Evolutionary conservation across 805 yeast species (phyloP).

Genomic region (Nakazawaea populi): DNA sequence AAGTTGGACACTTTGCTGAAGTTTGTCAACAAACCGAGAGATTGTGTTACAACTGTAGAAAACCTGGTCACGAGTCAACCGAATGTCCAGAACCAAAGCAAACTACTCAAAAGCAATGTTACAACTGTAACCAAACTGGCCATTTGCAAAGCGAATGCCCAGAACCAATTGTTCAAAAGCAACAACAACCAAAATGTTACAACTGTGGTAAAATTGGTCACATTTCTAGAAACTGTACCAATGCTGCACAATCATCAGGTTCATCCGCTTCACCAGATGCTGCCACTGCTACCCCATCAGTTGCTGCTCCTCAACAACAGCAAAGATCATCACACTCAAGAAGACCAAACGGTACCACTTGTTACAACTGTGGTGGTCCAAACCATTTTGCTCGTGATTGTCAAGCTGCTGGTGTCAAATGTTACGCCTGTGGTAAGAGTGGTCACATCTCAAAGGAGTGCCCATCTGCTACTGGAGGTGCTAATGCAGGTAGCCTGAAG

Average conservation of each 20-base stretch:
- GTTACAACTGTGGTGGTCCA: slow-evolving; percentile 91
- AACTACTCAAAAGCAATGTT: slow-evolving; percentile 81
- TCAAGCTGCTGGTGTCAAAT: slow-evolving; percentile 63
- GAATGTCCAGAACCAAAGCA: slow-evolving; percentile 89
- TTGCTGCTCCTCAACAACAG: slow-evolving; percentile 17
- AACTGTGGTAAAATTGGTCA: slow-evolving; percentile 76
- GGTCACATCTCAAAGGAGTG: slow-evolving; percentile 91
- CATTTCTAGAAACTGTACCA: slow-evolving; percentile 70
- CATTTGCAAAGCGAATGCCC: slow-evolving; percentile 86
- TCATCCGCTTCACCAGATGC: slow-evolving; percentile 9
- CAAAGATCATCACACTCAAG: slow-evolving; percentile 16
- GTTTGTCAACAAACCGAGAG: slow-evolving; percentile 80
- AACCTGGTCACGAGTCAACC: slow-evolving; percentile 83
- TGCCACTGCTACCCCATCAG: slow-evolving; percentile 8
- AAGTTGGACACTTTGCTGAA: slow-evolving; percentile 86
- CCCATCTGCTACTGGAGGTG: slow-evolving; percentile 47
- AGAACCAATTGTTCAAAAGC: slow-evolving; percentile 42
- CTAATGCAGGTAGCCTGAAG: slow-evolving; percentile 35
- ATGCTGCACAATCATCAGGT: slow-evolving; percentile 25
- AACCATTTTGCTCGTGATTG: slow-evolving; percentile 93
- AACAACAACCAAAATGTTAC: slow-evolving; percentile 64
- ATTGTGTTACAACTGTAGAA: slow-evolving; percentile 88
- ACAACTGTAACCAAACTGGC: slow-evolving; percentile 88
- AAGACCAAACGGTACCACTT: slow-evolving; percentile 43
- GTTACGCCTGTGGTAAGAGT: slow-evolving; percentile 87